A percentile compares a stretch with the other conserved stretches of the same genome.
Conservation (phyloP, 2,329 filamentous ascomycete species). For the Neofusicoccum cordaticola region DNA sequence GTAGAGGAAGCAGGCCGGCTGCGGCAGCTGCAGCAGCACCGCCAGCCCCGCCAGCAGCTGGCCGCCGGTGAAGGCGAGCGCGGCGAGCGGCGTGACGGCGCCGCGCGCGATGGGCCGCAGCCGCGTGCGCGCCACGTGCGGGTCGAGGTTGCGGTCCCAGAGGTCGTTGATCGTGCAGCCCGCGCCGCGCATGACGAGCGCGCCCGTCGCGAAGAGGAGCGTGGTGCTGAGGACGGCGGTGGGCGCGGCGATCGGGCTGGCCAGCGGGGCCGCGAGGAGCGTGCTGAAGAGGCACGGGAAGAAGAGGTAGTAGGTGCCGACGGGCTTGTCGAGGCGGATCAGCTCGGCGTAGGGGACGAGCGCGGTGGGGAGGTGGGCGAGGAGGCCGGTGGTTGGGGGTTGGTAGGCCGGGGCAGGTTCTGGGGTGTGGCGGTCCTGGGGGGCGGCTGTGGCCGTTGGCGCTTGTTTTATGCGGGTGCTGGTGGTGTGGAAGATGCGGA, state of each 20-base stretch:
- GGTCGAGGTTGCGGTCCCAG: constrained; percentile 84
- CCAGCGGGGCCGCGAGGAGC: constrained; percentile 71
- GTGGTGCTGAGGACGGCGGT: constrained; percentile 62
- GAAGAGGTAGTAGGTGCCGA: constrained; percentile 80
- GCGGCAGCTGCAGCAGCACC: constrained; percentile 72
- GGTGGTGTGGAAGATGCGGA: constrained; percentile 6
- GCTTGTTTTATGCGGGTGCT: background rate
- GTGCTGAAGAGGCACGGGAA: constrained; percentile 85
- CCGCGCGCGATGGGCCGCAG: constrained; percentile 77
- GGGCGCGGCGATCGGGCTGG: constrained; percentile 59
- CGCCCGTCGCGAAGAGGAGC: constrained; percentile 69
- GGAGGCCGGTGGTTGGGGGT: constrained; percentile 68
- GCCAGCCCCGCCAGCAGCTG: constrained; percentile 73
- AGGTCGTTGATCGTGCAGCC: constrained; percentile 89
- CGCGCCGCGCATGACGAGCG: constrained; percentile 81
- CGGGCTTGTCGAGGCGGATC: constrained; percentile 75
- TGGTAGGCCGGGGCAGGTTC: constrained; percentile 46
- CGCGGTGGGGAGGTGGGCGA: constrained; percentile 66
- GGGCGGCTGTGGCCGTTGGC: background rate
- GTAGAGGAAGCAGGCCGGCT: constrained; percentile 67
- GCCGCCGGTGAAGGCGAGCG: constrained; percentile 68
- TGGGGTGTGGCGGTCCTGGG: background rate
- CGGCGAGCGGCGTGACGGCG: constrained; percentile 70
- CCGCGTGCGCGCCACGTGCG: constrained; percentile 71
- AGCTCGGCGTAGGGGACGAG: constrained; percentile 81